phyloP scores from a whole-genome alignment of 495 filamentous ascomycete species.

The Aspergillus leporis region DNA sequence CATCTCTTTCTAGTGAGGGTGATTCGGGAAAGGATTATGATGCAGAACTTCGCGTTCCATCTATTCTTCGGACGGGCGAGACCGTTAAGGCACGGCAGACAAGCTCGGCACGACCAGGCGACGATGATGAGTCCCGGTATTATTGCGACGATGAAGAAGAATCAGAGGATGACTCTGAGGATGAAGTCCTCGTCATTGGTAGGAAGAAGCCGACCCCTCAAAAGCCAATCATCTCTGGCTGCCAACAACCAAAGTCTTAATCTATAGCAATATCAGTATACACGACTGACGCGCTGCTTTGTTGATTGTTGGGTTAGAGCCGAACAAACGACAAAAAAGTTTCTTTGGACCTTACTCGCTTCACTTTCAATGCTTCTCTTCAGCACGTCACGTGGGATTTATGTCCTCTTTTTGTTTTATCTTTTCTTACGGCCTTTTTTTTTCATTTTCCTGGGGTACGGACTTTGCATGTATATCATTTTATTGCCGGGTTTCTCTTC shows the following conservation, averaged over 20 bases:
- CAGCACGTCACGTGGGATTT: neutral
- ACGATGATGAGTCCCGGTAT: conserved; percentile 46
- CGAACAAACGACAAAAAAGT: neutral
- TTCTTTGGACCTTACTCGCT: conserved; percentile 4
- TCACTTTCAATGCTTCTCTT: conserved; percentile 1
- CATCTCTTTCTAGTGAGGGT: conserved; percentile 65
- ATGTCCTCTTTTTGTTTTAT: conserved; percentile 10
- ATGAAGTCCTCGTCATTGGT: conserved; percentile 49
- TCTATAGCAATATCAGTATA: conserved; percentile 7
- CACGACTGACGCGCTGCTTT: neutral
- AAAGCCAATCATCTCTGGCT: conserved; percentile 20
- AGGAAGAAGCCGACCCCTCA: conserved; percentile 38
- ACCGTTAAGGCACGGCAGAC: conserved; percentile 40
- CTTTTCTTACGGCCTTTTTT: conserved; percentile 3
- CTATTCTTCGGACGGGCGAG: conserved; percentile 48
- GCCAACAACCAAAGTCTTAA: conserved; percentile 16
- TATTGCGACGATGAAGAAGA: conserved; percentile 51
- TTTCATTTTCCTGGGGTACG: conserved; percentile 19
- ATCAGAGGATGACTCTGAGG: conserved; percentile 47
- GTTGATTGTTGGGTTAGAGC: neutral
- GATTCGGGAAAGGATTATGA: conserved; percentile 30
- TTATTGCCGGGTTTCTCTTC: conserved; percentile 18
- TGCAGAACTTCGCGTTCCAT: conserved; percentile 30
- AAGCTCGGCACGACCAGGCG: conserved; percentile 25
- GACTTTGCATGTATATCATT: conserved; percentile 28